phyloP scores from a whole-genome alignment of 2,329 filamentous ascomycete genomes.

The Neocatenulostroma microsporum region DNA sequence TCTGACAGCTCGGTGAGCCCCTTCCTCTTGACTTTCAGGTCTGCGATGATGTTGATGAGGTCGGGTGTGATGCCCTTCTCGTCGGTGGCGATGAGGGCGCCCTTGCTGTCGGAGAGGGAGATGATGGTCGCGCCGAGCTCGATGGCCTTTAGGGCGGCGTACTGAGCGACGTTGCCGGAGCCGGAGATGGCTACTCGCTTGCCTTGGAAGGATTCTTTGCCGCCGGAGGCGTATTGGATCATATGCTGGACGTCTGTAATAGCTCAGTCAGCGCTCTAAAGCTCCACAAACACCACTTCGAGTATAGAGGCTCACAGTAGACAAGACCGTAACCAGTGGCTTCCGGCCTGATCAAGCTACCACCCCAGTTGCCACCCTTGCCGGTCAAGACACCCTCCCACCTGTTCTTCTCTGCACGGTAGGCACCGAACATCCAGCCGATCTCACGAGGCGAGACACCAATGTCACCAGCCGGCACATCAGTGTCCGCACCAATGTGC shows the following conservation, averaged over 20 bases:
- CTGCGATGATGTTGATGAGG: slow-evolving; percentile 69
- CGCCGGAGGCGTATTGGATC: slow-evolving; percentile 73
- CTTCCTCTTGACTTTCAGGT: slow-evolving; percentile 80
- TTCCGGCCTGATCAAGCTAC: slow-evolving; percentile 88
- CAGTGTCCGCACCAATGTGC: slow-evolving; percentile 93
- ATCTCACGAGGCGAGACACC: slow-evolving; percentile 89
- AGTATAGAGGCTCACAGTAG: slow-evolving; percentile 58
- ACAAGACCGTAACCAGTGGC: slow-evolving; percentile 94
- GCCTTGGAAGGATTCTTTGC: slow-evolving; percentile 75
- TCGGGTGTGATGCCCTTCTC: slow-evolving; percentile 68
- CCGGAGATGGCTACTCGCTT: slow-evolving; percentile 95
- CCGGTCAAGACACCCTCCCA: slow-evolving; percentile 96
- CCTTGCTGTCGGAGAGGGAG: slow-evolving; percentile 89
- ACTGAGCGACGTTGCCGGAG: slow-evolving; percentile 96
- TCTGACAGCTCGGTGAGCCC: slow-evolving; percentile 65
- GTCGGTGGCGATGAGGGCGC: slow-evolving; percentile 66
- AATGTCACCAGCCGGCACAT: slow-evolving; percentile 95
- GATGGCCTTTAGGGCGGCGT: slow-evolving; percentile 90
- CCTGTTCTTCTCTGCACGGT: slow-evolving; percentile 77
- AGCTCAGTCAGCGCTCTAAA: too few species aligned
- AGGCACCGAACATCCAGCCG: slow-evolving; percentile 89
- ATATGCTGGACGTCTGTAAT: slow-evolving; percentile 75
- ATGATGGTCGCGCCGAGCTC: slow-evolving; percentile 90
- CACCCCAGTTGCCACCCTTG: slow-evolving; percentile 90
- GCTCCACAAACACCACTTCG: too few species aligned